Percentiles rank a stretch among this genome's conserved stretches.
phyloP scores from a whole-genome alignment of 2,329 filamentous ascomycete genomes.

The Basipetospora chlamydospora region DNA sequence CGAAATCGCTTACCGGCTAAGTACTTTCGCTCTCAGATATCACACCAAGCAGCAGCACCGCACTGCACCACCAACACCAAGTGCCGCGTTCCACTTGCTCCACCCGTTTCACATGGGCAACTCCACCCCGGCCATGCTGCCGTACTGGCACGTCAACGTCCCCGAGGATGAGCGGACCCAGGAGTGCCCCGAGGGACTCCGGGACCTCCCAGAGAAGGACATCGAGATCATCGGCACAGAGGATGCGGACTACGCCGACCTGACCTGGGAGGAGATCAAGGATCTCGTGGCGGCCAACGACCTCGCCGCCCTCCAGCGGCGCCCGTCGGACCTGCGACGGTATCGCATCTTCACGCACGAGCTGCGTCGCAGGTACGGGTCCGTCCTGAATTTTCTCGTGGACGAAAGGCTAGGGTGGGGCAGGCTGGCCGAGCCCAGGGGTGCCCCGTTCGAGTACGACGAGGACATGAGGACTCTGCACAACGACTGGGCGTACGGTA shows the following conservation, averaged over 20 bases:
- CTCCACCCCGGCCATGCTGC: slow-evolving; percentile 17
- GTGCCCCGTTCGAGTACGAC: slow-evolving; percentile 25
- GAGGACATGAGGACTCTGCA: slow-evolving; percentile 59
- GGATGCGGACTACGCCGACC: slow-evolving; percentile 47
- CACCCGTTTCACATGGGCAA: slow-evolving; percentile 5
- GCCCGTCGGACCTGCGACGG: slow-evolving; percentile 61
- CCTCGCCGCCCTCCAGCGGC: slow-evolving; percentile 62
- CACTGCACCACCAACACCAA: too few relatives aligned
- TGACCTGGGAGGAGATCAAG: slow-evolving; percentile 57
- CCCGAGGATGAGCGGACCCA: slow-evolving; percentile 43
- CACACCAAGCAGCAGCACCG: too few relatives aligned
- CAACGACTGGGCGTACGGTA: slow-evolving; percentile 92
- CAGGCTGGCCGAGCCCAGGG: slow-evolving; percentile 19
- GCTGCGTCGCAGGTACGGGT: slow-evolving; percentile 55
- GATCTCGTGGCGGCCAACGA: slow-evolving; percentile 48
- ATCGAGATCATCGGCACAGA: slow-evolving; percentile 52
- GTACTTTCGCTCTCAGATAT: too few relatives aligned
- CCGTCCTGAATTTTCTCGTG: slow-evolving; percentile 64
- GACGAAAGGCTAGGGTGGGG: slow-evolving; percentile 56
- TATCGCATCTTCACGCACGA: slow-evolving; percentile 58
- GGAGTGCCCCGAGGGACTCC: slow-evolving; percentile 60
- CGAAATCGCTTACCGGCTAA: too few relatives aligned
- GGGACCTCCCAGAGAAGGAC: slow-evolving; percentile 51
- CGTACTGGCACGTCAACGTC: slow-evolving; percentile 78
- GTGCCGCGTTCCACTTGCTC: slow-evolving; percentile 4